Conservation (phyloP, 2,329 filamentous ascomycete species). For the Claviceps purpurea region DNA sequence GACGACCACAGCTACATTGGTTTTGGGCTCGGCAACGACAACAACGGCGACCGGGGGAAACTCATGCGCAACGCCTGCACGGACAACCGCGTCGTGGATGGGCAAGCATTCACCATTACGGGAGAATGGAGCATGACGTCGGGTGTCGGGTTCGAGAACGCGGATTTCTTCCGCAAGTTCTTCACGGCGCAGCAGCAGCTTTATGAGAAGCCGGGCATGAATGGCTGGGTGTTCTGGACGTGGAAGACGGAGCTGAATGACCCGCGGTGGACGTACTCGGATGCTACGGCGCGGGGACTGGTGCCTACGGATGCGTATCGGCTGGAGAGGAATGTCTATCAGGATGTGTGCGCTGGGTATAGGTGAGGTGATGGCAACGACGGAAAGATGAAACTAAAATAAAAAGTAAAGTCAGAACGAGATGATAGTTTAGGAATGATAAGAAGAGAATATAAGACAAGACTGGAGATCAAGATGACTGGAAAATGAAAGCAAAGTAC, state of each 20-base stretch:
- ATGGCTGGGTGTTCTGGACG: constrained; percentile 46
- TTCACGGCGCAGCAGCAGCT: constrained; percentile 41
- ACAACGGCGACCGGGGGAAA: constrained; percentile 7
- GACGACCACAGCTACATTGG: constrained; percentile 42
- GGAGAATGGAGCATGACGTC: constrained; percentile 44
- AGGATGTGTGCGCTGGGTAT: constrained; percentile 12
- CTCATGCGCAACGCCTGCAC: constrained; percentile 26
- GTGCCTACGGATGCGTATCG: constrained; percentile 12
- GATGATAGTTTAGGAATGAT: too few species aligned
- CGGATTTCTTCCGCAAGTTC: constrained; percentile 39
- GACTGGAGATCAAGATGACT: too few species aligned
- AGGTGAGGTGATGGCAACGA: neutral
- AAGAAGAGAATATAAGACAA: too few species aligned
- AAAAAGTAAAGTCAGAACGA: too few species aligned
- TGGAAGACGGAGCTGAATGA: constrained; percentile 34
- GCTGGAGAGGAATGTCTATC: constrained; percentile 14
- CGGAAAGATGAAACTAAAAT: too few species aligned
- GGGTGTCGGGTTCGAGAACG: constrained; percentile 27
- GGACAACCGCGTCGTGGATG: constrained; percentile 26
- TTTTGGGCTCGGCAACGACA: constrained; percentile 4
- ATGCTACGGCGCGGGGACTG: constrained; percentile 10
- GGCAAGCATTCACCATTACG: constrained; percentile 28
- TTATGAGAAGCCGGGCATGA: constrained; percentile 33
- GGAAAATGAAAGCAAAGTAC: too few species aligned
- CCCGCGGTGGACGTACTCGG: constrained; percentile 18